phyloP scores from a whole-genome alignment of 2,329 filamentous ascomycete genomes.

The Aureobasidium sp. region DNA sequence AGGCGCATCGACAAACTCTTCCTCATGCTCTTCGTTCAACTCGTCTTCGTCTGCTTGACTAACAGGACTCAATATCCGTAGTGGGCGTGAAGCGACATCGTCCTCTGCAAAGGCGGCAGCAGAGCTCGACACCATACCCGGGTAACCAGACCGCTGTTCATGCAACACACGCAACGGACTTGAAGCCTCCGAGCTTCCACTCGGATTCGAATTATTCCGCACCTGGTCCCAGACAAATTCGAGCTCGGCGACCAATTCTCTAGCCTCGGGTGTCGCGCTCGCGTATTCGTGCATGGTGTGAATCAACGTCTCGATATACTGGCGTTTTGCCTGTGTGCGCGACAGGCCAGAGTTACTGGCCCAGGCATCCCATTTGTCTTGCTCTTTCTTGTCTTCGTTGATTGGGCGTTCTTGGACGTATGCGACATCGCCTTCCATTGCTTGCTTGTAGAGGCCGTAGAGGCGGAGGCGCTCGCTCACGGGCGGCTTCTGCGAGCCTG shows the following conservation, averaged over 20 bases:
- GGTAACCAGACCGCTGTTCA: conserved; percentile 3
- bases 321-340: conserved; percentile 85
- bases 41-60: conserved; percentile 54
- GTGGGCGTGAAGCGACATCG: conserved; percentile 16
- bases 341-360: conserved; percentile 75
- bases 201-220: conserved; percentile 54
- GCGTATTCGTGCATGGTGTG: conserved; percentile 96
- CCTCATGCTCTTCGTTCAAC: conserved; percentile 35
- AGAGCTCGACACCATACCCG: conserved; percentile 1
- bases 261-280: conserved; percentile 72
- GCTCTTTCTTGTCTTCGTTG: conserved; percentile 27
- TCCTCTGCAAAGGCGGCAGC: conserved; percentile 4
- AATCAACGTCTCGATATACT: conserved; percentile 89
- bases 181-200: conserved; percentile 4
- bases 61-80: conserved; percentile 70
- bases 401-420: conserved; percentile 87
- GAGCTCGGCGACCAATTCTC: conserved; percentile 84
- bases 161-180: conserved; percentile 14
- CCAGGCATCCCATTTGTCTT: conserved; percentile 71
- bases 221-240: conserved; percentile 99
- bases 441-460: conserved; percentile 98
- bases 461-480: conserved; percentile 77
- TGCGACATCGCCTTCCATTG: conserved; percentile 96
- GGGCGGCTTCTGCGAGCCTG: conserved; percentile 81
- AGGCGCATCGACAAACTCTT: conserved; percentile 22